Base-by-base conservation (phyloP, 2,329 filamentous ascomycete genomes). In the Curvularia lunata region DNA sequence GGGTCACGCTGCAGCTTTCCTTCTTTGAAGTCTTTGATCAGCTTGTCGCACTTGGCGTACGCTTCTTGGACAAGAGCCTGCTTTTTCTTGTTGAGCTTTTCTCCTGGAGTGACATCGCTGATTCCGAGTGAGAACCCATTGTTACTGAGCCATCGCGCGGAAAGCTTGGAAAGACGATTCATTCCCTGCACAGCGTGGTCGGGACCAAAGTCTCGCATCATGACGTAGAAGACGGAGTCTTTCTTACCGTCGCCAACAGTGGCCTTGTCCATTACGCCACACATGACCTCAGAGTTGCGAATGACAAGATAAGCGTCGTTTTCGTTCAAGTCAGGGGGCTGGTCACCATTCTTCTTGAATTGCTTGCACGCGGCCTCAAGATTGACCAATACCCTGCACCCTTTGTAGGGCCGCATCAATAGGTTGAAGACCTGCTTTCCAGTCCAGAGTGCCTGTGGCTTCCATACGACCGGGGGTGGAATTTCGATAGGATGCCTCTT, bases 211-310 rank as follows among this genome's bases (percentile, higher is more conserved):
- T 99, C 95, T 81, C 95, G 86, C 67, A 98, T 86, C 73, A 99
- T 94, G 55, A 98, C 90, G 72, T 97, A 99, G 73, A 98, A 99
- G 19, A 99, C 88, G 0, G 93, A 97, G 75, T 97, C 94, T 74
- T 99, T 99, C 82, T 98, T 98, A 68, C 95, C 95, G 5, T 91
- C 88, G 67, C 95, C 95, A n/a, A 99, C 91, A 0, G 93, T 98
- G 1, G 91, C 91, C 79, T 99, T 99, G 81, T 99, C 95, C 92
- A 98, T 97, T 58, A 89, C 86, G 60, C 95, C 95, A 72, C 94
- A 98, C 91, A 99, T 96, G 61, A 98, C 88, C 75, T 97, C 93
- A 0, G 94, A 98, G 74, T 99, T 98, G 56, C 94, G 90, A 61
- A 99, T 89, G 13, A 97, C 92, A 9, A 99, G 82, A 85, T 91